A percentile compares a stretch with the other conserved stretches of the same genome.
These are phyloP conservation scores for Venturia asperata DNA, from an alignment of 2,329 filamentous ascomycete species.

Conservation along the genomic window DNA sequence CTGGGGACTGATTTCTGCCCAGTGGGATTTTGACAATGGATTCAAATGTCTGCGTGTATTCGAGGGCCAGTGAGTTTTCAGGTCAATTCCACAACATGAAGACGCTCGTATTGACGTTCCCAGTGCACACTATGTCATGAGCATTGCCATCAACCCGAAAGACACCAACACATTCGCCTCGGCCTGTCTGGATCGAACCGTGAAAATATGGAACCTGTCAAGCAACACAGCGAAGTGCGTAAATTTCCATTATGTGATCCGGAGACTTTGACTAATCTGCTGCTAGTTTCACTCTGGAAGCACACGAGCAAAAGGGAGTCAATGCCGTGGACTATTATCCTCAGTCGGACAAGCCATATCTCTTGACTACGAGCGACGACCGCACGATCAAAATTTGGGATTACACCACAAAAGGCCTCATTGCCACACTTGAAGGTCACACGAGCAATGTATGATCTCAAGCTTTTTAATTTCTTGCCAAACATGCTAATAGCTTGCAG, in stretches of 20 bases:
- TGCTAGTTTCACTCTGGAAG: slow-evolving; percentile 73
- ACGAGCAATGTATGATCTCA: slow-evolving; percentile 8
- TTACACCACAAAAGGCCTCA: slow-evolving; percentile 95
- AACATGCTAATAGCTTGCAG: not conserved
- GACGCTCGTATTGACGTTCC: not conserved
- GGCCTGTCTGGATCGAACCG: slow-evolving; percentile 89
- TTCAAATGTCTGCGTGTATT: slow-evolving; percentile 98
- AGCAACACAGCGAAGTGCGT: slow-evolving; percentile 4
- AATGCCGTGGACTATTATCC: slow-evolving; percentile 91
- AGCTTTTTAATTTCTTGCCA: not conserved
- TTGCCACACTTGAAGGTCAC: slow-evolving; percentile 72
- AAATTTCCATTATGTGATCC: not conserved
- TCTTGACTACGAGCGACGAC: slow-evolving; percentile 94
- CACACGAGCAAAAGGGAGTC: slow-evolving; percentile 93
- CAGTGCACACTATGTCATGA: slow-evolving; percentile 64
- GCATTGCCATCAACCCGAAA: slow-evolving; percentile 93
- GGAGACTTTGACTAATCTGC: slow-evolving; percentile 53
- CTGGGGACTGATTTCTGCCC: slow-evolving; percentile 44
- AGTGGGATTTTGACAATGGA: slow-evolving; percentile 94
- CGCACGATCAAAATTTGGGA: slow-evolving; percentile 98
- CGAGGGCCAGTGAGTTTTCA: slow-evolving; percentile 76
- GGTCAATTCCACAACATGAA: slow-evolving; percentile 71
- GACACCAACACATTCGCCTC: slow-evolving; percentile 73
- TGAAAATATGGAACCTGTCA: slow-evolving; percentile 93
- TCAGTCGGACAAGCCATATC: slow-evolving; percentile 66